A percentile compares a stretch with the other conserved stretches of the same genome.
These are phyloP conservation scores for Diddensiella caesifluorescens DNA, from an alignment of 805 yeast species.

Conservation along the genomic window DNA sequence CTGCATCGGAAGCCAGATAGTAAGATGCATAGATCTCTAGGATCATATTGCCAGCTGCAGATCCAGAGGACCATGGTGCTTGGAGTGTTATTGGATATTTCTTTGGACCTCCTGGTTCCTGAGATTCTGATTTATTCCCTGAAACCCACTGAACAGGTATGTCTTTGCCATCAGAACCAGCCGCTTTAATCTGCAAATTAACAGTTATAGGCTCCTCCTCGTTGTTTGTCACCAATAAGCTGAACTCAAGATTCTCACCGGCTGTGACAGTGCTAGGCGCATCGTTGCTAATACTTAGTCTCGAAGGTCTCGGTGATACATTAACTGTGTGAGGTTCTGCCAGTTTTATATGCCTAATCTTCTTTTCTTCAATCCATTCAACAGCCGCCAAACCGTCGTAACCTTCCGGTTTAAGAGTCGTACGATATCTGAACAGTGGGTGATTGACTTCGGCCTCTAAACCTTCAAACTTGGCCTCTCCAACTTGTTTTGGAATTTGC, in stretches of 20 bases:
- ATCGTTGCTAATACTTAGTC: constrained; percentile 18
- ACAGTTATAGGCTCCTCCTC: constrained; percentile 26
- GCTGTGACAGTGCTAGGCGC: constrained; percentile 22
- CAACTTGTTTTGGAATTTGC: constrained; percentile 24
- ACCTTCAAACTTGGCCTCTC: constrained; percentile 21
- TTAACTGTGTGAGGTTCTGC: constrained; percentile 6
- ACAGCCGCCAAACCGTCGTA: neutral
- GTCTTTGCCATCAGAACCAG: constrained; percentile 11
- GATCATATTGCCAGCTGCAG: constrained; percentile 6
- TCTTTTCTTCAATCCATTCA: neutral
- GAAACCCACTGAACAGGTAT: constrained; percentile 11
- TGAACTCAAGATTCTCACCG: constrained; percentile 24
- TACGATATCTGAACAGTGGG: constrained; percentile 2
- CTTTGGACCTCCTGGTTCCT: neutral
- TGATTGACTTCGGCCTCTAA: constrained; percentile 3
- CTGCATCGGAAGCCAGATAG: constrained; percentile 19
- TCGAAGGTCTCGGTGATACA: constrained; percentile 30
- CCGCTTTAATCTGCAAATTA: constrained; percentile 14
- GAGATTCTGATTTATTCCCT: neutral
- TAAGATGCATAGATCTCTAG: constrained; percentile 20
- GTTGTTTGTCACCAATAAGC: constrained; percentile 20
- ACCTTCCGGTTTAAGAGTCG: neutral
- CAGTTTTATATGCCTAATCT: constrained; percentile 13
- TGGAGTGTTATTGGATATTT: neutral
- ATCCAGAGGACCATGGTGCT: neutral